Evolutionary conservation across 2,329 filamentous ascomycete species (phyloP).

Genomic region (Penicillium sp.): DNA sequence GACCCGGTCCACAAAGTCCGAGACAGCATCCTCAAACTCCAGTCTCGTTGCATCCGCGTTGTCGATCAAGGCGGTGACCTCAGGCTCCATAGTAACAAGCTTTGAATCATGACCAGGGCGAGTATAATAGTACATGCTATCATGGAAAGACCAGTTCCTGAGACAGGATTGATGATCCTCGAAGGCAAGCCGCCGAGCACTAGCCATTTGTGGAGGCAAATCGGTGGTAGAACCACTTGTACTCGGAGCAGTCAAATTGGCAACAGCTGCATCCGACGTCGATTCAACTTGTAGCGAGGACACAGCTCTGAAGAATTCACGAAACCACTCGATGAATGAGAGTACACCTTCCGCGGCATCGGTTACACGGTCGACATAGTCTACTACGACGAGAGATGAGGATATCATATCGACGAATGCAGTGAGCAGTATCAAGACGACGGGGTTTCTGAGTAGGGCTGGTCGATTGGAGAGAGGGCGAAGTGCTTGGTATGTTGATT

Average conservation of each 20-base stretch:
- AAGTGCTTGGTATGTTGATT: slow-evolving; percentile 43
- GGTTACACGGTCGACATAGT: slow-evolving; percentile 52
- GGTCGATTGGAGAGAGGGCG: slow-evolving; percentile 41
- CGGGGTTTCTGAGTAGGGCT: slow-evolving; percentile 42
- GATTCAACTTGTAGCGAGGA: slow-evolving; percentile 10
- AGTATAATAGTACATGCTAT: slow-evolving; percentile 52
- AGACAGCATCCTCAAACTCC: slow-evolving; percentile 31
- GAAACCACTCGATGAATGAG: slow-evolving; percentile 45
- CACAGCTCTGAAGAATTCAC: slow-evolving; percentile 37
- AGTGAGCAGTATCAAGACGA: slow-evolving; percentile 44
- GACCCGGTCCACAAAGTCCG: slow-evolving; percentile 27
- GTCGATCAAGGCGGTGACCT: slow-evolving; percentile 26
- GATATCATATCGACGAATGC: slow-evolving; percentile 48
- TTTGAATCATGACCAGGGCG: slow-evolving; percentile 48
- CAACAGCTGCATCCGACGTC: neutral
- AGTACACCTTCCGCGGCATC: slow-evolving; percentile 30
- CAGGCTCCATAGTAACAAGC: slow-evolving; percentile 48
- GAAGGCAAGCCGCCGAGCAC: slow-evolving; percentile 38
- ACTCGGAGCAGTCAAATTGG: slow-evolving; percentile 15
- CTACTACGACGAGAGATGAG: slow-evolving; percentile 47
- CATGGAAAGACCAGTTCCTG: slow-evolving; percentile 52
- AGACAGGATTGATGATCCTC: slow-evolving; percentile 52
- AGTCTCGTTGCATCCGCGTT: slow-evolving; percentile 19
- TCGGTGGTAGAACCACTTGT: slow-evolving; percentile 18
- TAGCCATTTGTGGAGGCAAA: slow-evolving; percentile 23